Conservation (phyloP, 2,329 filamentous ascomycete species). For the Aureobasidium melanogenum region DNA sequence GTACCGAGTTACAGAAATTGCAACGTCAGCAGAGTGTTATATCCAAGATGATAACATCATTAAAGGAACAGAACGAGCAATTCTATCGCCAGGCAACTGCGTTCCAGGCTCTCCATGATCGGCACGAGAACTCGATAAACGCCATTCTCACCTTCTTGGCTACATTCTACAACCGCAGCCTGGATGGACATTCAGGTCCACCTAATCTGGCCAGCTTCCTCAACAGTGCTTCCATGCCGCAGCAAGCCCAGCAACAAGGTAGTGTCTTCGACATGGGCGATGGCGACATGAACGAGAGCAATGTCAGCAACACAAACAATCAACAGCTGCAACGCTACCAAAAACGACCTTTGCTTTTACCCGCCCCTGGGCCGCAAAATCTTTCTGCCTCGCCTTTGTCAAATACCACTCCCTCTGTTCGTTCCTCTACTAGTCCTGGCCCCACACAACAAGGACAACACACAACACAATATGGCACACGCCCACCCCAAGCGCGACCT, state of each 20-base stretch:
- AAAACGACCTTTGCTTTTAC: conserved; percentile 24
- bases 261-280: conserved; percentile 53
- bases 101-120: conserved; percentile 84
- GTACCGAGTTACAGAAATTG: conserved; percentile 71
- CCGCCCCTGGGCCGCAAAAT: not conserved
- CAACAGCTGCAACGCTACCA: conserved; percentile 23
- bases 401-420: conserved; percentile 12
- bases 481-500: not conserved
- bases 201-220: conserved; percentile 73
- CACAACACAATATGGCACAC: not conserved
- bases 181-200: conserved; percentile 66
- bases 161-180: conserved; percentile 87
- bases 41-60: conserved; percentile 66
- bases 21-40: conserved; percentile 83
- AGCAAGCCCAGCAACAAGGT: conserved; percentile 44
- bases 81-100: conserved; percentile 79
- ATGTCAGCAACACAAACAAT: conserved; percentile 23
- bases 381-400: conserved; percentile 17
- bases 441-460: conserved; percentile 1
- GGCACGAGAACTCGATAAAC: conserved; percentile 98
- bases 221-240: conserved; percentile 48
- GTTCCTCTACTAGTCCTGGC: conserved; percentile 12
- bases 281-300: conserved; percentile 39
- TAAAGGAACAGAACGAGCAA: conserved; percentile 79
- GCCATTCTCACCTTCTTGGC: conserved; percentile 96